Percentiles rank a stretch among this genome's conserved stretches.
These are phyloP conservation scores for Neofusicoccum parvum DNA, from an alignment of 2,329 filamentous ascomycete genomes.

Conservation along the genomic window DNA sequence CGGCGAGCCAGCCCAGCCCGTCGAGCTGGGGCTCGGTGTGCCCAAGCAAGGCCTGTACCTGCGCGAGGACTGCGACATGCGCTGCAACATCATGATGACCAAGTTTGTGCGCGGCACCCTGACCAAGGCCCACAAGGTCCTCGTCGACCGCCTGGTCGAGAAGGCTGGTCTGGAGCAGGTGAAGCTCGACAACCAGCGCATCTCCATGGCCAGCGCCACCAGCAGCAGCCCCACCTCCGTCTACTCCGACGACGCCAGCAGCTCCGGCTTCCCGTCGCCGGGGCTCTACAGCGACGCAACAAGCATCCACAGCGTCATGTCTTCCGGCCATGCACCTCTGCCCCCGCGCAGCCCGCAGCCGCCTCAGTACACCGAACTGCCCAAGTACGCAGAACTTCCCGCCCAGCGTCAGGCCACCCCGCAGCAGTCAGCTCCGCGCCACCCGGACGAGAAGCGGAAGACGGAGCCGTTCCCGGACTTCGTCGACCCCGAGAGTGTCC, in stretches of 20 bases:
- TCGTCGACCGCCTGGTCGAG: slow-evolving; percentile 13
- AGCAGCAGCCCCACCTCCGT: not conserved
- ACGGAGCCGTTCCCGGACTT: not conserved
- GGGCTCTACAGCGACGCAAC: not conserved
- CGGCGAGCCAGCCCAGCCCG: slow-evolving; percentile 66
- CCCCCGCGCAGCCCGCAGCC: not conserved
- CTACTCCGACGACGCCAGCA: not conserved
- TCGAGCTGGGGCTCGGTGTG: slow-evolving; percentile 67
- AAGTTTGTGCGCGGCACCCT: slow-evolving; percentile 81
- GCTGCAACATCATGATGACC: slow-evolving; percentile 75
- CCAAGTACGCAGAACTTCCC: not conserved
- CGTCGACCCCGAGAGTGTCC: not conserved
- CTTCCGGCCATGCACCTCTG: not conserved
- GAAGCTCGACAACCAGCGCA: slow-evolving; percentile 7
- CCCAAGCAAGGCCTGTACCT: slow-evolving; percentile 74
- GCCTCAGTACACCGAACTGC: not conserved
- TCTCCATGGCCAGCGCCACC: not conserved
- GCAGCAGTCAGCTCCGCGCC: not conserved
- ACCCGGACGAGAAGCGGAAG: not conserved
- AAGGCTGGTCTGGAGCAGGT: slow-evolving; percentile 13
- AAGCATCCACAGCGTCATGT: not conserved
- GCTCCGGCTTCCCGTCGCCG: not conserved
- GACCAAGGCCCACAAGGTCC: slow-evolving; percentile 68
- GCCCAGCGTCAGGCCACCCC: not conserved
- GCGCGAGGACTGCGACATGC: slow-evolving; percentile 82